Base-by-base conservation (phyloP, 306 rosid species). In the Castanospermum australe region DNA sequence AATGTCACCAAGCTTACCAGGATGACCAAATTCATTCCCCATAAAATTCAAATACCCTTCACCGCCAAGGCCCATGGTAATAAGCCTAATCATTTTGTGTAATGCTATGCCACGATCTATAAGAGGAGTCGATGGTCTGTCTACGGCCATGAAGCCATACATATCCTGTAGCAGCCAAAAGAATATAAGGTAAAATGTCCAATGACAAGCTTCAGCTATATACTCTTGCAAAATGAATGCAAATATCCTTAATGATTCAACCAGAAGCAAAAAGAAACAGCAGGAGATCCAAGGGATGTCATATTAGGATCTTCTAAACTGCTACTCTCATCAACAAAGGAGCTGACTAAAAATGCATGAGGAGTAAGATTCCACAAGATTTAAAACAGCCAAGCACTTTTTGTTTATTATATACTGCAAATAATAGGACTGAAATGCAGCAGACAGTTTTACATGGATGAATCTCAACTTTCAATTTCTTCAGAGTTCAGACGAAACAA, bases 11-110 rank as follows among this genome's bases (percentile, higher is more conserved):
- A 32, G 61, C 84, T 84, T 87, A 93, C 99, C 99, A 55, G 99
- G 99, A 85, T 96, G 99, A 50, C 99, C 99, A 42, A 96, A 96
- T 86, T 96, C 99, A 89, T 96, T 96, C 82, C 99, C 99, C 99
- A 93, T 96, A 83, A 96, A 96, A 86, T 96, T 96, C 79, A 96
- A 81, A 83, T 96, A 96, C 66, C 97, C 99, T 90, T 96, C 97
- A 75, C 99, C 99, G 64, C 98, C 99, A 45, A 96, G 89, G 59
- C 98, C 89, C 90, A 93, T 88, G 21, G 99, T 96, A 79, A 96
- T 78, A 79, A 96, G 98, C 97, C 99, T 90, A 74, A 96, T 96
- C 96, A 96, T 93, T 81, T 96, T 96, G 88, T 96, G 99, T 76
- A 96, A 84, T 44, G 99, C 97, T 77, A 96, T 91, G 62, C 99